Evolutionary conservation across 306 rosid species (phyloP), one percentile per base, ranked within the genome.

Genomic region (Arachis hypogaea): DNA sequence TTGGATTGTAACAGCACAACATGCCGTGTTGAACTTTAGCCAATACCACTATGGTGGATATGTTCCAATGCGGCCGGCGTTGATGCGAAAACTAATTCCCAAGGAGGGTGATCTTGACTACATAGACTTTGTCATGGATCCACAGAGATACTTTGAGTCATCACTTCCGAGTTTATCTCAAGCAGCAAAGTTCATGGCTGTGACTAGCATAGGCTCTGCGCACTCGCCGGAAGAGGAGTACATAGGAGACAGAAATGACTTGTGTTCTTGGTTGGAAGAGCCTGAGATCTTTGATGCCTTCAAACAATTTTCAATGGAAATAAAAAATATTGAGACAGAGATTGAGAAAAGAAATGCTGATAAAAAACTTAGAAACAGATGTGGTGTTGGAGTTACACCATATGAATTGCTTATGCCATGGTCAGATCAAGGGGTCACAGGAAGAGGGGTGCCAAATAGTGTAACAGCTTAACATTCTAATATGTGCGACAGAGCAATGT

Each of bases 371-470:
- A 66, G 79, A 61, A 85, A 74, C 69, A 63, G 80, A 67, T 74
- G 76, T 58, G 86, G 80, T 12, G 71, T 44, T 63, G 77, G 82
- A 28, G 76, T 66, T 70, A 55, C 76, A 56, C 81, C 84, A 50
- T 77, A 69, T 66, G 86, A 85, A 66, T 29, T 68, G 62, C 86
- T 82, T 6, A 76, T 85, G 18, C 88, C 88, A 14, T 75, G 82
- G 47, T 81, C 88, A 7, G 85, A 73, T 47, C 9, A 16, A 38
- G 79, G 82, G 57, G 75, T 77, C 68, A 84, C 85, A 5, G 82
- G 88, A 63, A 66, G 81, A 71, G 85, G 85, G 38, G 83, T 84
- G 16, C 88, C 85, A 44, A 84, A 84, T 42, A 84, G 88, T 75
- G 73, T 38, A 42, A 78, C 87, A 59, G 73, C 70, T 36, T 81